phyloP scores from a whole-genome alignment of 768 basidiomycete species.

The Termitomyces titanicus region DNA sequence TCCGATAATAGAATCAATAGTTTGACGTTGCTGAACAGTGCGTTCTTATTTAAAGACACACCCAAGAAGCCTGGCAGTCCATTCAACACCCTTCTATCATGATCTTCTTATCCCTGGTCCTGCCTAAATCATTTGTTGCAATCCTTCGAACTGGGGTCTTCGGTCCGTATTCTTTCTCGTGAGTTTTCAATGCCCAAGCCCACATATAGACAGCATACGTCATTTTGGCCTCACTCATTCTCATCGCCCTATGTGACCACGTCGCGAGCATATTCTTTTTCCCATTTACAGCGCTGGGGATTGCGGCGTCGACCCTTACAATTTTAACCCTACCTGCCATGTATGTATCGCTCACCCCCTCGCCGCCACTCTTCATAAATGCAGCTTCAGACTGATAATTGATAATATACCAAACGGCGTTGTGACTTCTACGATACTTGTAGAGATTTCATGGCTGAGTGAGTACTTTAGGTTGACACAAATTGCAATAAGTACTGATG shows the following conservation, averaged over 20 bases:
- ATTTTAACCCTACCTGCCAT: constrained; percentile 36
- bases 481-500: background rate
- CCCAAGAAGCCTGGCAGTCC: background rate
- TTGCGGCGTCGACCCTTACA: constrained; percentile 32
- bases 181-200: background rate
- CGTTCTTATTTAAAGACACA: background rate
- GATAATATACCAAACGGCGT: constrained; percentile 32
- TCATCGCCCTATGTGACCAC: constrained; percentile 20
- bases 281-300: constrained; percentile 29
- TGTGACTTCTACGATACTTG: constrained; percentile 34
- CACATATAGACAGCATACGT: constrained; percentile 8
- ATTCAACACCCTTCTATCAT: background rate
- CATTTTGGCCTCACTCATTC: constrained; percentile 25
- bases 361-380: background rate
- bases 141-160: background rate
- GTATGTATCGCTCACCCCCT: constrained; percentile 21
- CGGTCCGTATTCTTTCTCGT: background rate
- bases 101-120: no score
- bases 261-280: constrained; percentile 18
- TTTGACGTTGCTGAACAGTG: no score
- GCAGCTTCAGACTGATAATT: constrained; percentile 25
- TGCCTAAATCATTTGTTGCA: background rate
- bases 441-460: constrained; percentile 39
- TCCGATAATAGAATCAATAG: no score
- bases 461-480: constrained; percentile 13